Percentiles rank a stretch among this genome's conserved stretches.
Conservation (phyloP, 2,329 filamentous ascomycete genomes). For the Fusarium tanahbumbuense region DNA sequence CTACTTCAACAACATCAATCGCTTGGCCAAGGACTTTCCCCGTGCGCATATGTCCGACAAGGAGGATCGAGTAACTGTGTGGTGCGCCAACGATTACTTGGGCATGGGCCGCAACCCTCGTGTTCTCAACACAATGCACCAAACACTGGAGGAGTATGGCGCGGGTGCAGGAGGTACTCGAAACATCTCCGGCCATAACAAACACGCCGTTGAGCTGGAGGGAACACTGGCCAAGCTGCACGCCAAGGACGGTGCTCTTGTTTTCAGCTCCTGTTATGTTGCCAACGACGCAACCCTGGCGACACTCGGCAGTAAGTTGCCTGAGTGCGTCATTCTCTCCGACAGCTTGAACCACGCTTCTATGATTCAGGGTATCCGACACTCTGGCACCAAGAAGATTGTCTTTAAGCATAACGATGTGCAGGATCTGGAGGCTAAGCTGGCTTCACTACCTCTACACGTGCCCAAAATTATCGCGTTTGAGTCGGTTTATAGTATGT, state of each 20-base stretch:
- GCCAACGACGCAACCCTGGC: slow-evolving; percentile 97
- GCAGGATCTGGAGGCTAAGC: slow-evolving; percentile 90
- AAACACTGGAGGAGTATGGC: slow-evolving; percentile 93
- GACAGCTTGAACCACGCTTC: slow-evolving; percentile 98
- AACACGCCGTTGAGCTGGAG: slow-evolving; percentile 90
- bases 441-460: slow-evolving; percentile 85
- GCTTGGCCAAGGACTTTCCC: slow-evolving; percentile 94
- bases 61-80: slow-evolving; percentile 92
- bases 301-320: slow-evolving; percentile 95
- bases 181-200: slow-evolving; percentile 98
- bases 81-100: slow-evolving; percentile 99
- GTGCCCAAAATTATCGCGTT: slow-evolving; percentile 98
- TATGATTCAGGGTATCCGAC: slow-evolving; percentile 99
- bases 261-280: slow-evolving; percentile 98
- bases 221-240: slow-evolving; percentile 86
- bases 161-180: slow-evolving; percentile 94
- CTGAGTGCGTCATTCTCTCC: slow-evolving; percentile 96
- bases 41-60: slow-evolving; percentile 88
- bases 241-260: slow-evolving; percentile 89
- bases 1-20: slow-evolving; percentile 99
- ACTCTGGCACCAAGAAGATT: slow-evolving; percentile 96
- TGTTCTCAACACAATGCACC: slow-evolving; percentile 91
- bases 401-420: slow-evolving; percentile 99
- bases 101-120: slow-evolving; percentile 94
- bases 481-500: slow-evolving; percentile 99